Conservation (phyloP, 768 basidiomycete genomes). For the Stropharia rugosoannulata region DNA sequence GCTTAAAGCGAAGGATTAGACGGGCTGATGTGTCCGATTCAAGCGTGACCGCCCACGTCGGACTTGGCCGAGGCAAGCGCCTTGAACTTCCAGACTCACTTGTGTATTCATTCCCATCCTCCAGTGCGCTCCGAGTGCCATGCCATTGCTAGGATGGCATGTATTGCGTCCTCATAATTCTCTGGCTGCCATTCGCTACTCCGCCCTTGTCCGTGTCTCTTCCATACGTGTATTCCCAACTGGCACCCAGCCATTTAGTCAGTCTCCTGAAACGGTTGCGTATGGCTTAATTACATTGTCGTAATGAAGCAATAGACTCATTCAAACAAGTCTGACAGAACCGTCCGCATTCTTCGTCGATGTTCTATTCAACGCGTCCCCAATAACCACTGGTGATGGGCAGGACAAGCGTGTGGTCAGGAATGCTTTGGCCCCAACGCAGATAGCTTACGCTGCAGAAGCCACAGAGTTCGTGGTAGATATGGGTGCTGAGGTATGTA, state of each 20-base stretch:
- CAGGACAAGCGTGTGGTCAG: constrained; percentile 63
- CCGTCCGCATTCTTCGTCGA: constrained; percentile 75
- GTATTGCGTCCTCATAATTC: constrained; percentile 57
- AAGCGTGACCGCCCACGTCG: constrained; percentile 20
- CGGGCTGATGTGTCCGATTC: constrained; percentile 8
- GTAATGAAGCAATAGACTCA: neutral
- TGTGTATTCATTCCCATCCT: neutral
- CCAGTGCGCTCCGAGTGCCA: constrained; percentile 13
- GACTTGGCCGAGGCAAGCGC: constrained; percentile 22
- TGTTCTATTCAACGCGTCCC: constrained; percentile 71
- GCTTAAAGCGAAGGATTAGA: neutral
- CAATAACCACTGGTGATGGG: constrained; percentile 30
- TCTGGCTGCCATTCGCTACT: constrained; percentile 72
- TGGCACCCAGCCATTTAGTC: constrained; percentile 57
- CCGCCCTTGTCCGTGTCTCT: constrained; percentile 64
- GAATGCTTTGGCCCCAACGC: constrained; percentile 72
- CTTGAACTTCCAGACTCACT: neutral
- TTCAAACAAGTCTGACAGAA: constrained; percentile 54
- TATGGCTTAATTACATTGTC: constrained; percentile 26
- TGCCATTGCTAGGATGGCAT: constrained; percentile 68
- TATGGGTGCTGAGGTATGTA: constrained; percentile 66
- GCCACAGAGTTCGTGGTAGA: constrained; percentile 65
- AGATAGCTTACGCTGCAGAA: constrained; percentile 70
- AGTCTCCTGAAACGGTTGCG: constrained; percentile 64
- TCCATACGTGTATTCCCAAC: constrained; percentile 72